Evolutionary conservation across 805 yeast genomes (phyloP), one percentile per base, ranked within the genome.

Genomic region (Cephaloascus albidus): DNA sequence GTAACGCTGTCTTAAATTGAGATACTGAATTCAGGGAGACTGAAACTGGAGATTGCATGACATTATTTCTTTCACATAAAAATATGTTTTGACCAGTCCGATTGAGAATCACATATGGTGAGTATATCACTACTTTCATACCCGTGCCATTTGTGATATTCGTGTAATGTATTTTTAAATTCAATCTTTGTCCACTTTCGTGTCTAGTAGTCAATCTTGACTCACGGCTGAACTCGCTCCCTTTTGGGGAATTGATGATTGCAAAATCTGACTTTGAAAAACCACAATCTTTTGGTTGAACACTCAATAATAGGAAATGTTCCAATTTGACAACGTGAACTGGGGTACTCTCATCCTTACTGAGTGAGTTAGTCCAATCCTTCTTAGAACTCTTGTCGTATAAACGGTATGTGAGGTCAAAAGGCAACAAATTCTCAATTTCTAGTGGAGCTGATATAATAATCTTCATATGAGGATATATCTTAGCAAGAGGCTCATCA

Each of bases 81-180:
- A 64, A 68, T 12, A 93, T 45, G 45, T 76, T 76, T 43, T 70
- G 72, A 2, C 85, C 89, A 0, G 96, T 86, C 50, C 84, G 69
- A 57, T 93, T 94, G 45, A 89, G 64, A 15, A 93, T 63, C 35
- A 93, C 68, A 52, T 90, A 93, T 0, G 97, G 97, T 0, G 96
- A 66, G 52, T 77, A 87, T n/a, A 93, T 67, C 10, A 74, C 72
- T 2, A 87, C 72, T 45, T 76, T 73, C 45, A 79, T 63, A 23
- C 87, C 85, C 2, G 82, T 70, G 27, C 76, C 72, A 8, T 71
- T 64, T 0, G 69, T 67, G 17, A 67, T 60, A 17, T 64, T 65
- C 36, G 72, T 69, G 54, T 88, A 90, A 43, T 78, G 80, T 4
- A 93, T 63, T 16, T 70, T 68, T 32, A 93, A 62, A 39, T 72